Base-by-base conservation (phyloP, 75 land plant genomes). In the Selaginella tamariscina region DNA sequence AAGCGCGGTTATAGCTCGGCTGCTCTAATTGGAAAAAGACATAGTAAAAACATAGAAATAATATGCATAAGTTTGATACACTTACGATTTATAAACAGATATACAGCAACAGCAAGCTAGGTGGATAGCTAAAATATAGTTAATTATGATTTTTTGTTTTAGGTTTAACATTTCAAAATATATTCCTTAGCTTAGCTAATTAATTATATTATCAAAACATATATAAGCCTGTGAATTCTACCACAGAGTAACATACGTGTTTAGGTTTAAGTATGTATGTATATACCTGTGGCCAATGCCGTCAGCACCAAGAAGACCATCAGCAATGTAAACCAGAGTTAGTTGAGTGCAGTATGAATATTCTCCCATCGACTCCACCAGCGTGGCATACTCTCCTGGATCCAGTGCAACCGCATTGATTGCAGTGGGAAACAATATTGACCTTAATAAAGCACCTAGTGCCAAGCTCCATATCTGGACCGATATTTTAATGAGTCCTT, bases 401-500 rank as follows among this genome's bases (percentile, higher is more conserved):
- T 85, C 86, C 67, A 88, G 39, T 2, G 84, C 79, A 65, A 85
- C 75, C 32, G 92, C 84, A 77, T 83, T 75, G 65, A 88, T 69
- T 55, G 80, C 78, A 31, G 81, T 68, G 27, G 97, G 97, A 66
- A 91, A 91, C 32, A 77, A 62, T 33, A 88, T 81, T 54, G 74
- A 81, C 65, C 92, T 73, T 22, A 91, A 56, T 23, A 88, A 71
- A 30, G 65, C 80, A 24, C 97, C 97, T 65, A 67, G 73, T 2
- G 88, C 78, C 69, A 88, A 72, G 82, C 88, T 85, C 97, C 91
- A 87, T 0, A 91, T 83, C 97, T 91, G 79, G 8, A 15, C 22
- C n/a, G n/a, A n/a, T n/a, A n/a, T n/a, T n/a, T n/a, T n/a, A n/a
- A n/a, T n/a, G n/a, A n/a, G n/a, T n/a, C n/a, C n/a, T n/a, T n/a